Conservation (phyloP, 345 rosid genomes). For the Eutrema yunnanense region DNA sequence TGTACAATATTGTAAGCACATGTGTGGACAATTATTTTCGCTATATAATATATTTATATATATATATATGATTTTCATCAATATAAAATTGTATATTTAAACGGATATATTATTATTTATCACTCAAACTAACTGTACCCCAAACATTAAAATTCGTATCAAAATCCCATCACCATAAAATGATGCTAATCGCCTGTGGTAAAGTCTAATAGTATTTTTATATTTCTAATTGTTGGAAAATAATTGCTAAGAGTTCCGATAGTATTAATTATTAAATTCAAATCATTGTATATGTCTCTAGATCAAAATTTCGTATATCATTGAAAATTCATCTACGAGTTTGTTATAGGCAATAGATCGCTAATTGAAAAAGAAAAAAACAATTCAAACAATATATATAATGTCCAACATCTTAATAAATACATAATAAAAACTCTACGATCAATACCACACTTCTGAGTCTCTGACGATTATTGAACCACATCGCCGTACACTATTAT, state of each 20-base stretch:
- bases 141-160: background rate
- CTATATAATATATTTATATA: background rate
- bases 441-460: constrained; percentile 12
- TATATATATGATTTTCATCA: background rate
- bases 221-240: background rate
- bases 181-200: background rate
- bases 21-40: constrained; percentile 17
- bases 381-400: background rate
- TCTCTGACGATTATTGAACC: constrained; percentile 14
- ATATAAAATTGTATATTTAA: background rate
- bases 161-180: background rate
- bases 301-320: background rate
- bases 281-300: background rate
- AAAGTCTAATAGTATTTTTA: background rate
- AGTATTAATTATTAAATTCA: background rate
- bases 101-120: background rate
- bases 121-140: too few relatives aligned
- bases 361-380: background rate
- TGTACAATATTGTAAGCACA: constrained; percentile 20
- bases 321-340: background rate
- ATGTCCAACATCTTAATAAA: constrained; percentile 20
- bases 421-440: constrained; percentile 9
- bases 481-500: constrained; percentile 21
- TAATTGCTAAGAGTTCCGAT: background rate
- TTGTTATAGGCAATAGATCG: background rate